Evolutionary conservation across 495 filamentous ascomycete genomes (phyloP).

Genomic region (Hypoxylon crocopeplum): DNA sequence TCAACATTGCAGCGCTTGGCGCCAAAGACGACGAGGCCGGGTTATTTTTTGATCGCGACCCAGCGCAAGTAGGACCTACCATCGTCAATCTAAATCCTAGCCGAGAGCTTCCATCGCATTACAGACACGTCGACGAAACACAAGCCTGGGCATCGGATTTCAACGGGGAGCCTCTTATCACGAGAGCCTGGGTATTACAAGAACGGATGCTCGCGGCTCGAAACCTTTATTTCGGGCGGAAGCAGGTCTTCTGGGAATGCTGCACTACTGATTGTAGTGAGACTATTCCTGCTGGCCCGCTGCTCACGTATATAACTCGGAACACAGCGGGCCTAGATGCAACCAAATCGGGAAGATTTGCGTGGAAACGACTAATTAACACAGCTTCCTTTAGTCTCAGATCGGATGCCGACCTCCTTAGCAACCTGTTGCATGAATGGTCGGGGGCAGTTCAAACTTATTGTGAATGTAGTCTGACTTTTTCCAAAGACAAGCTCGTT

Average conservation of each 20-base stretch:
- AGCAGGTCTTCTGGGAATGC: conserved; percentile 38
- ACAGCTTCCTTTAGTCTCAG: not conserved
- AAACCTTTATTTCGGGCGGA: conserved; percentile 30
- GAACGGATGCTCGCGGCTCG: conserved; percentile 31
- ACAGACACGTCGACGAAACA: not conserved
- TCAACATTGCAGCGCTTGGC: conserved; percentile 28
- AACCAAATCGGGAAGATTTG: not conserved
- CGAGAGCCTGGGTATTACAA: conserved; percentile 34
- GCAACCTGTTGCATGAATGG: conserved; percentile 1
- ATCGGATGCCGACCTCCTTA: not conserved
- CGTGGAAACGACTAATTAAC: conserved; percentile 17
- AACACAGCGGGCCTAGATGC: not conserved
- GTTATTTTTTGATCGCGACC: conserved; percentile 25
- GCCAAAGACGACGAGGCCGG: conserved; percentile 15
- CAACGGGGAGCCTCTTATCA: conserved; percentile 12
- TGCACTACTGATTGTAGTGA: conserved; percentile 9
- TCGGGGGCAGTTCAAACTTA: conserved; percentile 2
- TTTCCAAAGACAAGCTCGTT: conserved; percentile 20
- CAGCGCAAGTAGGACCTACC: conserved; percentile 4
- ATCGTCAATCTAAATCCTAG: conserved; percentile 12
- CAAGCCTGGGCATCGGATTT: conserved; percentile 1
- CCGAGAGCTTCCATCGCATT: not conserved
- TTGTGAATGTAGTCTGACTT: conserved; percentile 12
- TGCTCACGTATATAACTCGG: not conserved
- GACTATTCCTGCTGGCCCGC: conserved; percentile 6